phyloP scores from a whole-genome alignment of 2,329 filamentous ascomycete genomes.

The Hypoxylon sp. region DNA sequence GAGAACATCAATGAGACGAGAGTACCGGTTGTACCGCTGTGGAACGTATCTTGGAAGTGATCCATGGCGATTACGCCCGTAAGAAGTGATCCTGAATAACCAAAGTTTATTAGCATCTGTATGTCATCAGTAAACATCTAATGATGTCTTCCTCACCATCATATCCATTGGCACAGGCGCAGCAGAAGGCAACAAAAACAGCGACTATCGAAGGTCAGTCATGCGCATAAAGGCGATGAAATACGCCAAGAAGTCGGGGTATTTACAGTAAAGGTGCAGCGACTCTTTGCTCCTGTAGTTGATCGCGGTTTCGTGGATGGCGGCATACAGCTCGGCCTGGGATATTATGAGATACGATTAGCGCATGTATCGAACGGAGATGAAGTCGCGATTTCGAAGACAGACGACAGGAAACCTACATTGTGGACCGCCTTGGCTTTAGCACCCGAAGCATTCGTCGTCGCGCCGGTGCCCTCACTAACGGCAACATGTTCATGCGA shows the following conservation, averaged over 20 bases:
- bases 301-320: slow-evolving; percentile 60
- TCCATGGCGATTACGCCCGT: slow-evolving; percentile 59
- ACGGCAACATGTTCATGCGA: slow-evolving; percentile 43
- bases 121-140: neutral
- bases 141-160: slow-evolving; percentile 50
- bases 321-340: slow-evolving; percentile 62
- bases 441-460: slow-evolving; percentile 48
- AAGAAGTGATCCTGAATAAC: slow-evolving; percentile 55
- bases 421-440: slow-evolving; percentile 58
- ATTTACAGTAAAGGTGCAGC: slow-evolving; percentile 55
- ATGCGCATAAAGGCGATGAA: slow-evolving; percentile 1
- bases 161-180: slow-evolving; percentile 62
- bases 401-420: slow-evolving; percentile 48
- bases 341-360: slow-evolving; percentile 23
- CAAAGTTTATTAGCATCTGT: slow-evolving; percentile 25
- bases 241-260: neutral
- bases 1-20: slow-evolving; percentile 59
- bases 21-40: slow-evolving; percentile 53
- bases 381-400: neutral
- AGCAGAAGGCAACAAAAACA: slow-evolving; percentile 60
- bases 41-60: slow-evolving; percentile 56
- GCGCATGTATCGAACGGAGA: neutral
- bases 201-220: slow-evolving; percentile 48
- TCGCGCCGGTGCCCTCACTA: slow-evolving; percentile 47
- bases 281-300: slow-evolving; percentile 57